Evolutionary conservation across 208 protist species (phyloP).

Genomic region (Zelonia costaricensis): DNA sequence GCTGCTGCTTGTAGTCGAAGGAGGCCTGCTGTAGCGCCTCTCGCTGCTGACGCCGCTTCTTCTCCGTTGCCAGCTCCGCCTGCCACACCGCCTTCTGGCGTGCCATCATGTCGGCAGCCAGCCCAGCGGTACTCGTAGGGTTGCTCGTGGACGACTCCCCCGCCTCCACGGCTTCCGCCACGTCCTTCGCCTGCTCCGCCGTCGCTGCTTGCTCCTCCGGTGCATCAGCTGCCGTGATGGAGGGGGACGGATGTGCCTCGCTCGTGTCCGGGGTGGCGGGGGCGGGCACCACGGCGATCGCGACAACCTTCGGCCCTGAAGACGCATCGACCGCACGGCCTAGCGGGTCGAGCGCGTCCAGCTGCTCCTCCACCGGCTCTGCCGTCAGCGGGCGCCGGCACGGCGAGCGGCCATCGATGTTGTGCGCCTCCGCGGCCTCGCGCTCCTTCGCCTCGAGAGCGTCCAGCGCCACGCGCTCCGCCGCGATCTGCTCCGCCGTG

Average conservation of each 20-base stretch:
- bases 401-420: not conserved
- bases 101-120: constrained; percentile 6
- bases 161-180: not conserved
- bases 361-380: too few relatives aligned
- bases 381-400: constrained; percentile 1
- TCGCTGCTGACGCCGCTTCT: constrained; percentile 14
- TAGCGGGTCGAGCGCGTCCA: too few relatives aligned
- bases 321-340: too few relatives aligned
- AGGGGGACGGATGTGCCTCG: too few relatives aligned
- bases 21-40: constrained; percentile 29
- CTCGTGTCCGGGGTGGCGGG: too few relatives aligned
- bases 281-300: too few relatives aligned
- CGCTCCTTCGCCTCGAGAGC: not conserved
- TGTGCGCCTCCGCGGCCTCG: not conserved
- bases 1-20: constrained; percentile 48
- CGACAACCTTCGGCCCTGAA: too few relatives aligned
- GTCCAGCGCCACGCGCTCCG: constrained; percentile 4
- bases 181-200: too few relatives aligned
- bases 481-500: constrained; percentile 9
- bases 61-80: constrained; percentile 11
- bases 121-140: not conserved
- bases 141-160: too few relatives aligned
- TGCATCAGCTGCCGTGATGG: too few relatives aligned
- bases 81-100: constrained; percentile 24
- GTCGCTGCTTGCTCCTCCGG: too few relatives aligned